Evolutionary conservation across 106 monocot genomes (phyloP).

Genomic region (Dendrobium catenatum): DNA sequence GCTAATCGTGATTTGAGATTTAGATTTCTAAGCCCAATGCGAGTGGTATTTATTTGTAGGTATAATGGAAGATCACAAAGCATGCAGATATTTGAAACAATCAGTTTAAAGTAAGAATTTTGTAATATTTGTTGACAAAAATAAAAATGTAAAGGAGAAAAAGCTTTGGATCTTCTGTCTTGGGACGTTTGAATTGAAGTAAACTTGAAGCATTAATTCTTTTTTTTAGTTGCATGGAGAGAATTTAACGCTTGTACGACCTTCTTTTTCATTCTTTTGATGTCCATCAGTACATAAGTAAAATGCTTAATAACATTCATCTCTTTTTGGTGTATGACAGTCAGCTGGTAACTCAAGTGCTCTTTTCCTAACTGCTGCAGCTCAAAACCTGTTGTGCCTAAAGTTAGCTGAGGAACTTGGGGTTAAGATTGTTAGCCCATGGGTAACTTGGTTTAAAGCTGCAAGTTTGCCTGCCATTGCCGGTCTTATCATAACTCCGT

Average conservation of each 20-base stretch:
- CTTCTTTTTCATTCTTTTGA: not conserved
- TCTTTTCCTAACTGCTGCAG: slow-evolving; percentile 92
- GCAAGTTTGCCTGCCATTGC: slow-evolving; percentile 92
- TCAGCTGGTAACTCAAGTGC: slow-evolving; percentile 91
- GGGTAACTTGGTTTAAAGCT: slow-evolving; percentile 88
- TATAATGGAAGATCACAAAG: not conserved
- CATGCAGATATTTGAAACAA: not conserved
- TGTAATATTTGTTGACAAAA: not conserved
- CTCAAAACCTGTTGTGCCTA: slow-evolving; percentile 90
- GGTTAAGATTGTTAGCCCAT: slow-evolving; percentile 72
- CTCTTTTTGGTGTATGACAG: slow-evolving; percentile 40
- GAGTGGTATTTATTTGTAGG: not conserved
- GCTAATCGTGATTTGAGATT: not conserved
- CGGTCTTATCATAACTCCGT: slow-evolving; percentile 77
- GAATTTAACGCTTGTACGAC: not conserved
- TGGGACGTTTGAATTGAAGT: no score
- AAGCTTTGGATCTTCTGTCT: not conserved
- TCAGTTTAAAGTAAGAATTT: not conserved
- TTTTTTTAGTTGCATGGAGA: not conserved
- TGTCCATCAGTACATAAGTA: not conserved
- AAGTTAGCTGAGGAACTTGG: slow-evolving; percentile 94
- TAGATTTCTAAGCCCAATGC: not conserved
- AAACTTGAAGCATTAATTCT: no score
- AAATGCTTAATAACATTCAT: slow-evolving; percentile 5
- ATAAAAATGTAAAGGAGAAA: not conserved